phyloP scores from a whole-genome alignment of 2,329 filamentous ascomycete genomes.

The Cladosporium phlei region DNA sequence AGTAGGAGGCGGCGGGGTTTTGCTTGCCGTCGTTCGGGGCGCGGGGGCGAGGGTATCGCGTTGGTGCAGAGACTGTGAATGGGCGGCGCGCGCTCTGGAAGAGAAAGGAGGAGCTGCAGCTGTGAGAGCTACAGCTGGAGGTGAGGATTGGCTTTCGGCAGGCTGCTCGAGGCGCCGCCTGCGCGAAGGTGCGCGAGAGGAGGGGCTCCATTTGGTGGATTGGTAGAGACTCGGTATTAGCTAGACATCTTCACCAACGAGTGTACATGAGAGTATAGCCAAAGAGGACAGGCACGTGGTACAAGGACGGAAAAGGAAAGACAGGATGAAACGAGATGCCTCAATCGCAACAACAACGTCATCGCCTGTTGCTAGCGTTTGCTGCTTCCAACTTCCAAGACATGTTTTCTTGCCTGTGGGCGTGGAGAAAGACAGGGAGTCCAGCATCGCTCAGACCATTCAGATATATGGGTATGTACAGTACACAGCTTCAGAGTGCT shows the following conservation, averaged over 20 bases:
- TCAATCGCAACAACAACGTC: not conserved
- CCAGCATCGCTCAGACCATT: too few species aligned
- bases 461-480: too few species aligned
- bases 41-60: slow-evolving; percentile 4
- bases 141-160: slow-evolving; percentile 5
- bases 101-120: not conserved
- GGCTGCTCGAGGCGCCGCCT: slow-evolving; percentile 20
- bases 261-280: too few species aligned
- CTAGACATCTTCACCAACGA: too few species aligned
- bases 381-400: too few species aligned
- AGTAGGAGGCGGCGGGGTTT: slow-evolving; percentile 27
- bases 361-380: too few species aligned
- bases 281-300: too few species aligned
- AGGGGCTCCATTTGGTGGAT: slow-evolving; percentile 25
- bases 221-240: not conserved
- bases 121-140: slow-evolving; percentile 3
- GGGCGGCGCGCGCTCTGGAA: not conserved
- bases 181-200: slow-evolving; percentile 24
- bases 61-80: not conserved
- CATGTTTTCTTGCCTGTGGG: too few species aligned
- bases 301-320: too few species aligned
- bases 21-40: slow-evolving; percentile 10
- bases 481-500: too few species aligned
- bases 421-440: too few species aligned
- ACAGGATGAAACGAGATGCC: too few species aligned